Evolutionary conservation across 306 rosid genomes (phyloP).

Genomic region (Amphicarpaea edgeworthii): DNA sequence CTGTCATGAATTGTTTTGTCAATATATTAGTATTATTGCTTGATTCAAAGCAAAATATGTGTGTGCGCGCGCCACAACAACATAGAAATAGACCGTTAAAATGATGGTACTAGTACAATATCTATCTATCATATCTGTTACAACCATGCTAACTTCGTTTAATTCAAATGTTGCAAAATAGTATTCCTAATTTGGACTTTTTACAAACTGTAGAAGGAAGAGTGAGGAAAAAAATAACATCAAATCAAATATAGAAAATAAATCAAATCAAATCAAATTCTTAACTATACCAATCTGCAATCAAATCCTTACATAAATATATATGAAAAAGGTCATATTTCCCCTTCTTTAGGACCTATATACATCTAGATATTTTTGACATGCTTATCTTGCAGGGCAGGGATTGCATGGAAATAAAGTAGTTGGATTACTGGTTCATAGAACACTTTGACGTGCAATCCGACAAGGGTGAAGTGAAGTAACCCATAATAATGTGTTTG

Average conservation of each 20-base stretch:
- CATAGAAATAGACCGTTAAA: constrained; percentile 57
- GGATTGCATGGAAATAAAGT: constrained; percentile 16
- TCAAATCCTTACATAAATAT: too few species aligned
- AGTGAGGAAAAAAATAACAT: background rate
- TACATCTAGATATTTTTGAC: background rate
- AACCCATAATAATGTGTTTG: constrained; percentile 57
- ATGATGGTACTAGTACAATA: constrained; percentile 1
- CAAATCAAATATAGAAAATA: background rate
- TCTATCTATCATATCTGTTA: constrained; percentile 43
- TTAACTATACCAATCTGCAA: background rate
- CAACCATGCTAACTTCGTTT: constrained; percentile 47
- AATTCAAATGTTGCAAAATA: constrained; percentile 39
- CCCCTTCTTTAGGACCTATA: background rate
- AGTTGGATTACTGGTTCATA: background rate
- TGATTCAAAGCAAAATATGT: constrained; percentile 43
- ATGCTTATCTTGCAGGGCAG: constrained; percentile 23
- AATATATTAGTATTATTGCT: constrained; percentile 32
- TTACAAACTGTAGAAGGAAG: background rate
- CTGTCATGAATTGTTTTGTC: constrained; percentile 37
- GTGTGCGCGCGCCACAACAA: constrained; percentile 9
- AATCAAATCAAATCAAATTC: background rate
- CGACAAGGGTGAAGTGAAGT: constrained; percentile 66
- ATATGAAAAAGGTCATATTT: too few species aligned
- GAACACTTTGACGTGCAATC: constrained; percentile 54
- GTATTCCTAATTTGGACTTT: constrained; percentile 45